phyloP scores from a whole-genome alignment of 2,329 filamentous ascomycete genomes.

The Bipolaris oryzae region DNA sequence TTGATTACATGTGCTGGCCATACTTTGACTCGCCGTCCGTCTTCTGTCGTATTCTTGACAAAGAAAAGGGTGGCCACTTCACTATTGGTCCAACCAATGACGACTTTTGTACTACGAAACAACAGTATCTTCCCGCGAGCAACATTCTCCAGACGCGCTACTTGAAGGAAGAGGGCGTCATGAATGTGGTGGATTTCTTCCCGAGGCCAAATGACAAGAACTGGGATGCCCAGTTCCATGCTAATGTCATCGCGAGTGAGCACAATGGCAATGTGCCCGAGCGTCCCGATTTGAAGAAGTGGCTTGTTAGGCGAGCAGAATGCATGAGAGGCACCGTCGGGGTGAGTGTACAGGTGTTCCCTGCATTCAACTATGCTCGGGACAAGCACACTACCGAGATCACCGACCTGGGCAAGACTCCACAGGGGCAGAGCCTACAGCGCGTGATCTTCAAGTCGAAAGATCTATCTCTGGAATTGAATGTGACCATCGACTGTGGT shows the following conservation, averaged over 20 bases:
- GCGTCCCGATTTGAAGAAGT: slow-evolving; percentile 63
- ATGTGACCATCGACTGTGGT: slow-evolving; percentile 69
- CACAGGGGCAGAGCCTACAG: slow-evolving; percentile 28
- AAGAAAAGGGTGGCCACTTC: slow-evolving; percentile 76
- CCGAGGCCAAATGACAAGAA: slow-evolving; percentile 67
- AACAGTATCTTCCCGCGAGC: slow-evolving; percentile 76
- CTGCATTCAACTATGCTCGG: slow-evolving; percentile 65
- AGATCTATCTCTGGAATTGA: slow-evolving; percentile 66
- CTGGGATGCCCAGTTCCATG: slow-evolving; percentile 52
- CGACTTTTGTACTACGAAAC: slow-evolving; percentile 70
- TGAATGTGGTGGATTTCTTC: slow-evolving; percentile 77
- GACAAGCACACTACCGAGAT: slow-evolving; percentile 67
- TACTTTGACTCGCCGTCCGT: slow-evolving; percentile 79
- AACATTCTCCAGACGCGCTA: slow-evolving; percentile 80
- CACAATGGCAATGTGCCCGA: slow-evolving; percentile 37
- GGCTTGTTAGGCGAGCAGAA: slow-evolving; percentile 73
- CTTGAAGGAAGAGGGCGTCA: slow-evolving; percentile 75
- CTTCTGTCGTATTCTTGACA: slow-evolving; percentile 76
- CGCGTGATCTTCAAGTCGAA: slow-evolving; percentile 66
- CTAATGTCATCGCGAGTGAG: slow-evolving; percentile 29
- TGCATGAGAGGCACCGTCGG: slow-evolving; percentile 72
- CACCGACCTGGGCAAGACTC: slow-evolving; percentile 38
- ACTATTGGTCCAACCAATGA: slow-evolving; percentile 61
- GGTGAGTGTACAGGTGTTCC: slow-evolving; percentile 73
- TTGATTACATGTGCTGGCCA: slow-evolving; percentile 61